Percentiles rank a stretch among this genome's conserved stretches.
These are phyloP conservation scores for Populus nigra DNA, from an alignment of 345 rosid genomes.

Conservation along the genomic window DNA sequence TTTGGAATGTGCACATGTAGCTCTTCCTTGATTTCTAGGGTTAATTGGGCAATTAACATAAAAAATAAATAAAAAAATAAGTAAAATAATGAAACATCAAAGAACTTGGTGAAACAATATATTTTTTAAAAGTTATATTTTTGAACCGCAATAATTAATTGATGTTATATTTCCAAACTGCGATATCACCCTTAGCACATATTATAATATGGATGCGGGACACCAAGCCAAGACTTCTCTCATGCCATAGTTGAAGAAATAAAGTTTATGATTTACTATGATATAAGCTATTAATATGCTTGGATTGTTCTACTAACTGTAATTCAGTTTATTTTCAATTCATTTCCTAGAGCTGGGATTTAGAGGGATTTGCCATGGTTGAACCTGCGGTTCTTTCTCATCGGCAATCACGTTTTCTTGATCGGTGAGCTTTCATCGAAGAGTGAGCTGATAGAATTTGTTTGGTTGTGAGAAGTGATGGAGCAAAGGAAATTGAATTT, in stretches of 20 bases:
- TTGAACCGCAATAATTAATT: no score
- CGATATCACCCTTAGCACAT: no score
- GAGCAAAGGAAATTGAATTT: conserved; percentile 74
- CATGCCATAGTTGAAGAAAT: neutral
- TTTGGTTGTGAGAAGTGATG: conserved; percentile 35
- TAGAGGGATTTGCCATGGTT: neutral
- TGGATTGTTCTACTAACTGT: neutral
- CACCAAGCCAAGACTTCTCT: neutral
- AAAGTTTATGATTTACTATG: neutral
- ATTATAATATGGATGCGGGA: no score
- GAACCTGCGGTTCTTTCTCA: neutral
- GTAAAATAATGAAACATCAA: no score
- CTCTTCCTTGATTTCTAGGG: neutral
- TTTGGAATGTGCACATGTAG: neutral
- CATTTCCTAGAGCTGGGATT: neutral
- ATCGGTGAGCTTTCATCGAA: conserved; percentile 1
- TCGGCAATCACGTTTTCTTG: neutral
- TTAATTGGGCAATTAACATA: no score
- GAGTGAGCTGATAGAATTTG: conserved; percentile 7
- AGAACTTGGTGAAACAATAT: no score
- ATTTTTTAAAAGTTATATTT: no score
- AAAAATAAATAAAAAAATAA: no score
- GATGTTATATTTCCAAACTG: no score
- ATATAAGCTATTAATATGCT: neutral
- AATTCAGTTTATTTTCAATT: neutral